phyloP scores from a whole-genome alignment of 73 alveolate species.

The Paramecium sonneborni region DNA sequence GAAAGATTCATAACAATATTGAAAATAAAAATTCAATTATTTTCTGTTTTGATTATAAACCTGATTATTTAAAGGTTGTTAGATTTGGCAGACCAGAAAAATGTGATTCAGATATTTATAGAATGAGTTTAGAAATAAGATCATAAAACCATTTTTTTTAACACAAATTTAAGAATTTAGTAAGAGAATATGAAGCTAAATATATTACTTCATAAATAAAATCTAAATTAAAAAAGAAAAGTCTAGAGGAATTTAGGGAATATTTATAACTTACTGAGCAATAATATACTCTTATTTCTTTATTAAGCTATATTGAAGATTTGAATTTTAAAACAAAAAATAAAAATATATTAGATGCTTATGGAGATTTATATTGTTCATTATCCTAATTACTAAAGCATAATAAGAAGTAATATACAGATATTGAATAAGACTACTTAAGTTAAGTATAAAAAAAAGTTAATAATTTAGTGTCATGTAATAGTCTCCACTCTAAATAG shows the following conservation, averaged over 20 bases:
- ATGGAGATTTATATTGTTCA: background rate
- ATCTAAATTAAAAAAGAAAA: background rate
- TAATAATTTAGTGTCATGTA: conserved; percentile 1
- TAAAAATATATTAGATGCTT: background rate
- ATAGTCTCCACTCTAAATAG: background rate
- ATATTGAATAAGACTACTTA: background rate
- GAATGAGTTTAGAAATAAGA: background rate
- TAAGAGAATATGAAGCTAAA: background rate
- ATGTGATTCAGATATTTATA: background rate
- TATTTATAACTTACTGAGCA: background rate
- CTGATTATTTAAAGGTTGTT: background rate
- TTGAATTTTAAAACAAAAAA: background rate
- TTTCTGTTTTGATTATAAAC: background rate
- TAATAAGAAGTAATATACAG: background rate
- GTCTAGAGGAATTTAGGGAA: background rate
- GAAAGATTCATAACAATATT: background rate
- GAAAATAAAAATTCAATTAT: background rate
- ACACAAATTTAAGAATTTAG: background rate
- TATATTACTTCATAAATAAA: background rate
- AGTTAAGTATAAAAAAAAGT: background rate
- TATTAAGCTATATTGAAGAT: background rate
- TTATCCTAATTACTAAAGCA: background rate
- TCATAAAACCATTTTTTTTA: background rate
- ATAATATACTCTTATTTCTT: background rate
- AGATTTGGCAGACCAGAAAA: conserved; percentile 32